Evolutionary conservation across 768 basidiomycete genomes (phyloP).

Genomic region (Tricholoma sp.): DNA sequence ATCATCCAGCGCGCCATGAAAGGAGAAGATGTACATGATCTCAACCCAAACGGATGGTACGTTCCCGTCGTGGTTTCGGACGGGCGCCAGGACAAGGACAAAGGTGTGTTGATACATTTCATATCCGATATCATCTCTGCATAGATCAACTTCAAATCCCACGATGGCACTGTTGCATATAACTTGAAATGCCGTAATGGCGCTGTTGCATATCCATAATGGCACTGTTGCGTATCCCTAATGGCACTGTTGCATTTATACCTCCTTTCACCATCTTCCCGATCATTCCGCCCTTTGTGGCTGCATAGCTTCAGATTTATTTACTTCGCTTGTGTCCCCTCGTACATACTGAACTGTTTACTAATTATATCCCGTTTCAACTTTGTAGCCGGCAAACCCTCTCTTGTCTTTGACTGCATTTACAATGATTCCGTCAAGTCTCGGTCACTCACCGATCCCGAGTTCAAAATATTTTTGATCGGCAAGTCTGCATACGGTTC

Average conservation of each 20-base stretch:
- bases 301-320: not conserved
- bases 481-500: slow-evolving; percentile 35
- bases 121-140: not conserved
- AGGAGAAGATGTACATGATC: slow-evolving; percentile 38
- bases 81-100: slow-evolving; percentile 58
- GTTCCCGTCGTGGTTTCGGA: slow-evolving; percentile 73
- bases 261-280: not conserved
- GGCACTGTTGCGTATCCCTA: not conserved
- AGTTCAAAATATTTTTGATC: slow-evolving; percentile 66
- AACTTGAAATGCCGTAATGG: too few relatives aligned
- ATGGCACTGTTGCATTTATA: not conserved
- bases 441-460: slow-evolving; percentile 51
- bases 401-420: slow-evolving; percentile 71
- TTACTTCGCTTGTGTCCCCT: too few relatives aligned
- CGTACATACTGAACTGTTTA: not conserved
- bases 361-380: slow-evolving; percentile 1
- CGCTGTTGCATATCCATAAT: slow-evolving; percentile 7
- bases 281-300: slow-evolving; percentile 1
- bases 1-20: slow-evolving; percentile 54
- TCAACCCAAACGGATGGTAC: slow-evolving; percentile 43
- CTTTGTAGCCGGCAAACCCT: slow-evolving; percentile 56
- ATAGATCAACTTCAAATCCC: too few relatives aligned
- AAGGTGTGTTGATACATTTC: slow-evolving; percentile 46
- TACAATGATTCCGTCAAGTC: slow-evolving; percentile 57
- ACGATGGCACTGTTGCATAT: not conserved